Evolutionary conservation across 768 basidiomycete genomes (phyloP), one percentile per base, ranked within the genome.

Genomic region (Calvatia gigantea): DNA sequence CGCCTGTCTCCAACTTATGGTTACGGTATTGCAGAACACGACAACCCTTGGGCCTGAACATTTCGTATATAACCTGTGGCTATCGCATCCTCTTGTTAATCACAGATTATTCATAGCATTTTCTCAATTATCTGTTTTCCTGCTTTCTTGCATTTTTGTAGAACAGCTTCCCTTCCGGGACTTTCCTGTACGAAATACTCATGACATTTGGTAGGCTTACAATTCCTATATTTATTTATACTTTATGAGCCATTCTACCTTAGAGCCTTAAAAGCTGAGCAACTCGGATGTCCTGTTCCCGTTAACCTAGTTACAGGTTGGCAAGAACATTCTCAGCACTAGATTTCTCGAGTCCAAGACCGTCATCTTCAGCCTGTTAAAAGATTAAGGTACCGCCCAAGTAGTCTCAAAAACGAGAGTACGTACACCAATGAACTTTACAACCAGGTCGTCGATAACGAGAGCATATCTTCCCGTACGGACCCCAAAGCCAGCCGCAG

Each of bases 401-500:
- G 11, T 39, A 47, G 37, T n/a, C n/a, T n/a, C n/a, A 47, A 52
- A 35, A 5, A 28, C 29, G 39, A 51, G 45, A 14, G 23, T 27
- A 70, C 78, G 48, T 60, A 83, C 87, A 64, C 70, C 79, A 51
- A 91, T 62, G 62, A 86, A 85, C 58, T 80, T 81, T 62, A 93
- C 81, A 58, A 84, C 80, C 51, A 89, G 77, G 64, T 89, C 77
- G 43, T 93, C 86, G 61, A 89, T 62, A 62, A 89, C 70, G 54
- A 89, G 60, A 27, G 83, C 86, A 58, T 82, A 89, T 45, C 86
- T 81, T 23, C 68, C 68, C 31, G 85, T 85, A 49, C 87, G 84
- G 39, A 73, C 62, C 19, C 86, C 86, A 35, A 88, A 62, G 5
- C 82, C 84, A 2, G 56, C 54, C 3, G 57, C 69, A 21, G 75